phyloP scores from a whole-genome alignment of 176 grass and related monocot genomes.

The Raddia distichophylla region DNA sequence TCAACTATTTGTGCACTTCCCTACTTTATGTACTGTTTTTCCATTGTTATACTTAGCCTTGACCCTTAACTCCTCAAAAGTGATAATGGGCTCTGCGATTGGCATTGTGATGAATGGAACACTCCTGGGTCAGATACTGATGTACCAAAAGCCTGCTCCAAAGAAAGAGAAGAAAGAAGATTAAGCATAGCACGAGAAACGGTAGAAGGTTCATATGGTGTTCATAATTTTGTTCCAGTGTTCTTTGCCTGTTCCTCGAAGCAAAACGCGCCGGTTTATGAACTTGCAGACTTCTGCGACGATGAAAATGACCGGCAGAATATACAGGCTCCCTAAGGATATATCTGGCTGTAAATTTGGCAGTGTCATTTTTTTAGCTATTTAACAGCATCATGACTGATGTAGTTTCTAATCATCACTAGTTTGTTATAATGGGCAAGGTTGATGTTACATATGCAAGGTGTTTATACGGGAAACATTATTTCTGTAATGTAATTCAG shows the following conservation, averaged over 20 bases:
- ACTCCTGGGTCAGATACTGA: constrained; percentile 71
- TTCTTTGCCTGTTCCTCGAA: background rate
- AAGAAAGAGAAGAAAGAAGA: constrained; percentile 92
- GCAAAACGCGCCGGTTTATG: background rate
- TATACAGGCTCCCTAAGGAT: background rate
- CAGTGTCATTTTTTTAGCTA: too few relatives aligned
- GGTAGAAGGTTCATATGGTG: constrained; percentile 7
- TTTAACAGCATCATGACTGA: constrained; percentile 5
- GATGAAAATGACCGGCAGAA: background rate
- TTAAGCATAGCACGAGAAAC: constrained; percentile 34
- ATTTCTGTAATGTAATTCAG: background rate
- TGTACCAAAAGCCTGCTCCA: constrained; percentile 57
- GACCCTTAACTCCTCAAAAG: constrained; percentile 73
- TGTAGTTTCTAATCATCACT: background rate
- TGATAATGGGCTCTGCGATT: constrained; percentile 79
- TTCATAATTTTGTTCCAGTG: constrained; percentile 14
- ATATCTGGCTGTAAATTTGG: constrained; percentile 8
- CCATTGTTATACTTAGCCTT: background rate
- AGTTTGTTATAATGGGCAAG: background rate
- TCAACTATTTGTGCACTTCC: background rate
- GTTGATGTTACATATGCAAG: background rate
- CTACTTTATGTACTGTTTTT: background rate
- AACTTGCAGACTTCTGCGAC: constrained; percentile 14
- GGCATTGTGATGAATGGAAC: constrained; percentile 89
- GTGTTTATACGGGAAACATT: background rate